A percentile compares a stretch with the other conserved stretches of the same genome.
Evolutionary conservation across 495 filamentous ascomycete species (phyloP).

Genomic region (Pseudoneurospora amorphoporcata): DNA sequence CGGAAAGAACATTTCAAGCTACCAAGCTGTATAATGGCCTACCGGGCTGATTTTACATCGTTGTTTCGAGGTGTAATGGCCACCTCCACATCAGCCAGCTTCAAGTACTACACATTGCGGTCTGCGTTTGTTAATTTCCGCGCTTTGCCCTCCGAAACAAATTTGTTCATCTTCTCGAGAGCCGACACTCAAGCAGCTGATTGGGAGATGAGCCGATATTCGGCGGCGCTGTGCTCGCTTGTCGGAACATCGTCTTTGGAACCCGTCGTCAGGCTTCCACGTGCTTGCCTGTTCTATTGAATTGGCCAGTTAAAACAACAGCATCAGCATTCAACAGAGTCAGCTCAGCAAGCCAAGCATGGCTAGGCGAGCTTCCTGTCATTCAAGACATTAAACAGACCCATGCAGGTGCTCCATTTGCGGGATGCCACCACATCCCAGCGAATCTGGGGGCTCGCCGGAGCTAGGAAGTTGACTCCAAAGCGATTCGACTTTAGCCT

Average conservation of each 20-base stretch:
- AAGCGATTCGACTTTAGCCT: conserved; percentile 24
- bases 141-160: not conserved
- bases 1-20: not conserved
- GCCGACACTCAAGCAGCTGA: not conserved
- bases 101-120: not conserved
- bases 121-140: not conserved
- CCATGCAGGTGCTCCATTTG: conserved; percentile 1
- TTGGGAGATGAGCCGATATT: not conserved
- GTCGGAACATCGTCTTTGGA: not conserved
- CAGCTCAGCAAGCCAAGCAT: not conserved
- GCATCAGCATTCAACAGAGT: not conserved
- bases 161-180: not conserved
- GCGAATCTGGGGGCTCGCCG: conserved; percentile 23
- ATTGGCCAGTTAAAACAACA: not conserved
- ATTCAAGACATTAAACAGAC: conserved; percentile 12
- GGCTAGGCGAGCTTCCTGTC: conserved; percentile 8
- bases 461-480: not conserved
- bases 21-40: not conserved
- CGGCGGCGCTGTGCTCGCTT: not conserved
- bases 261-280: not conserved
- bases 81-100: not conserved
- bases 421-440: conserved; percentile 24
- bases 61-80: not conserved
- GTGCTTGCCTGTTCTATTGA: not conserved
- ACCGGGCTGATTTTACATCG: not conserved